These are phyloP conservation scores for Mollisiaceae sp. DNA, from an alignment of 2,329 filamentous ascomycete genomes.

Conservation along the genomic window DNA sequence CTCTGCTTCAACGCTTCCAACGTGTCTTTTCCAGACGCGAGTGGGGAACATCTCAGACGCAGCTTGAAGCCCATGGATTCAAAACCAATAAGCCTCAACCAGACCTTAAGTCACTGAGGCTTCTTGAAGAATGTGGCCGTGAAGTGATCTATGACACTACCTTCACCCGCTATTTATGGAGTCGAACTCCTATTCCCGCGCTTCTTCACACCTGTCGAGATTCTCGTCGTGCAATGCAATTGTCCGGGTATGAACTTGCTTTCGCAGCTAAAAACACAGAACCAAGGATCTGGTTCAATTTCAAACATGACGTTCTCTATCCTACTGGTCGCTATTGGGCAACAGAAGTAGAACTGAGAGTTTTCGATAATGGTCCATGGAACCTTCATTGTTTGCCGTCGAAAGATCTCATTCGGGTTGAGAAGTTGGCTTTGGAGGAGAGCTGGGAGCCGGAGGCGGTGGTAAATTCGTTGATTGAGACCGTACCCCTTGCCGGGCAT, in stretches of 20 bases:
- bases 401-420: background rate
- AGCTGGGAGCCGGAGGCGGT: too few relatives aligned
- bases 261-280: background rate
- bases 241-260: background rate
- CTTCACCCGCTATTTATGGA: background rate
- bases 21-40: background rate
- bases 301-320: constrained; percentile 2
- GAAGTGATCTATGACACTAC: background rate
- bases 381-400: background rate
- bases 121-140: background rate
- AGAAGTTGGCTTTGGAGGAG: constrained; percentile 3
- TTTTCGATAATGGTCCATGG: background rate
- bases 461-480: background rate
- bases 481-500: background rate
- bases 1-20: background rate
- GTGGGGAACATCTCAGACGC: background rate
- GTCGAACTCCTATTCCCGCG: background rate
- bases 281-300: constrained; percentile 10
- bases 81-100: background rate
- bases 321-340: background rate
- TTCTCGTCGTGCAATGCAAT: constrained; percentile 3
- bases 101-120: background rate
- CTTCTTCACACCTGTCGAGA: constrained; percentile 2
- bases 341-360: background rate
- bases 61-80: background rate